Conservation (phyloP, 768 basidiomycete species). For the Phaeotremella skinneri region DNA sequence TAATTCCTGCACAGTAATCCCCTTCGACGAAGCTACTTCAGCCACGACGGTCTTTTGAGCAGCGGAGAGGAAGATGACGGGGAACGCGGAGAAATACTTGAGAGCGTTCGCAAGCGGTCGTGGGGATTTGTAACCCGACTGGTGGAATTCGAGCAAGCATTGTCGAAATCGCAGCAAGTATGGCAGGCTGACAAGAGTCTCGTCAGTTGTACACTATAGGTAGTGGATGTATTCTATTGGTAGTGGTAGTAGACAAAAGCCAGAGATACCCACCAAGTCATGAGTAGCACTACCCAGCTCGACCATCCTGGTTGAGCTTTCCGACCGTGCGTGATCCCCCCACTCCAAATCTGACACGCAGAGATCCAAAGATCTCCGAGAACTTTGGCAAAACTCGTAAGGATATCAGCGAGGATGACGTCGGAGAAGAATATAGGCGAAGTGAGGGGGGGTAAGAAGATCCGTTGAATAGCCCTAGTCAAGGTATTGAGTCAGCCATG, state of each 20-base stretch:
- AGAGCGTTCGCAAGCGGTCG: conserved; percentile 84
- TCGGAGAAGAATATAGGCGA: conserved; percentile 80
- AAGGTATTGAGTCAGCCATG: not conserved
- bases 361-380: conserved; percentile 92
- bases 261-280: conserved; percentile 72
- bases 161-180: conserved; percentile 91
- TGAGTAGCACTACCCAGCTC: conserved; percentile 72
- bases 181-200: conserved; percentile 74
- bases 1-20: conserved; percentile 52
- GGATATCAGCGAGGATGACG: conserved; percentile 88
- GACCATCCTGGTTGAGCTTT: conserved; percentile 64
- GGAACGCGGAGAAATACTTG: conserved; percentile 96
- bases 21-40: conserved; percentile 60
- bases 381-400: conserved; percentile 96
- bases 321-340: conserved; percentile 68
- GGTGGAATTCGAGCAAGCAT: conserved; percentile 77
- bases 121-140: conserved; percentile 63
- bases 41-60: conserved; percentile 71
- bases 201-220: not conserved
- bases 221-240: not conserved
- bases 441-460: conserved; percentile 63
- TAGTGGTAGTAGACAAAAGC: conserved; percentile 6
- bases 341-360: conserved; percentile 77
- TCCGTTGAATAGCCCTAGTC: conserved; percentile 71
- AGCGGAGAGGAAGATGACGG: conserved; percentile 90